Conservation (phyloP, 2,329 filamentous ascomycete genomes). For the Aspergillus thermomutatus region DNA sequence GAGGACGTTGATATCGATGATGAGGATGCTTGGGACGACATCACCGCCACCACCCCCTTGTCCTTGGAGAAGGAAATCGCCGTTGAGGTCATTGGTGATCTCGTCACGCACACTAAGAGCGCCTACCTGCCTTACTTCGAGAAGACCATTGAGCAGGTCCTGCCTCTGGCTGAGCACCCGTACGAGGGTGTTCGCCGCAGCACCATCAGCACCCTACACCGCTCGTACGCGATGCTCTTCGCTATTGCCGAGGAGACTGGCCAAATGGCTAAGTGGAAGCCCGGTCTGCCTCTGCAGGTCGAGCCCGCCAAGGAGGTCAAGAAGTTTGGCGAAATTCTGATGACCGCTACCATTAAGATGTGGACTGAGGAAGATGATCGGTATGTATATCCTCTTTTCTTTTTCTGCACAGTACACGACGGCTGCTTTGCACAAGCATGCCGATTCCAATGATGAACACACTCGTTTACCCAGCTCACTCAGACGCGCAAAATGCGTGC, state of each 20-base stretch:
- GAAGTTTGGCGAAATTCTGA: slow-evolving; percentile 81
- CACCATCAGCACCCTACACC: slow-evolving; percentile 86
- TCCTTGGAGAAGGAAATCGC: slow-evolving; percentile 97
- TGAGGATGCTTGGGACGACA: slow-evolving; percentile 79
- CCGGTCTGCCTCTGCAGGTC: slow-evolving; percentile 78
- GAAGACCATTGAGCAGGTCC: slow-evolving; percentile 77
- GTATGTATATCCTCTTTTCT: slow-evolving; percentile 58
- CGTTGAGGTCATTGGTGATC: slow-evolving; percentile 88
- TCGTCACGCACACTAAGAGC: slow-evolving; percentile 80
- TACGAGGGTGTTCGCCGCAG: slow-evolving; percentile 95
- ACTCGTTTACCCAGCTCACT: slow-evolving; percentile 99
- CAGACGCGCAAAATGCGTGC: slow-evolving; percentile 77
- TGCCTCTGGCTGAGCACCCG: slow-evolving; percentile 78
- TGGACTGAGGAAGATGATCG: slow-evolving; percentile 91
- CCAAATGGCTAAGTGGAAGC: slow-evolving; percentile 76
- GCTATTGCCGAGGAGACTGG: slow-evolving; percentile 78
- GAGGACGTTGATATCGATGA: slow-evolving; percentile 68
- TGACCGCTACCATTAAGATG: slow-evolving; percentile 76
- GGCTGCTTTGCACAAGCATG: background rate
- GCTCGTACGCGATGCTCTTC: slow-evolving; percentile 88
- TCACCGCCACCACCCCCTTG: slow-evolving; percentile 80
- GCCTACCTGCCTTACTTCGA: slow-evolving; percentile 82
- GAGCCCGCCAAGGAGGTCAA: slow-evolving; percentile 74
- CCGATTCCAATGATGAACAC: slow-evolving; percentile 69
- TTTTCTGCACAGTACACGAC: slow-evolving; percentile 15